Base-by-base conservation (phyloP, 768 basidiomycete species). In the Scleroderma bovista region DNA sequence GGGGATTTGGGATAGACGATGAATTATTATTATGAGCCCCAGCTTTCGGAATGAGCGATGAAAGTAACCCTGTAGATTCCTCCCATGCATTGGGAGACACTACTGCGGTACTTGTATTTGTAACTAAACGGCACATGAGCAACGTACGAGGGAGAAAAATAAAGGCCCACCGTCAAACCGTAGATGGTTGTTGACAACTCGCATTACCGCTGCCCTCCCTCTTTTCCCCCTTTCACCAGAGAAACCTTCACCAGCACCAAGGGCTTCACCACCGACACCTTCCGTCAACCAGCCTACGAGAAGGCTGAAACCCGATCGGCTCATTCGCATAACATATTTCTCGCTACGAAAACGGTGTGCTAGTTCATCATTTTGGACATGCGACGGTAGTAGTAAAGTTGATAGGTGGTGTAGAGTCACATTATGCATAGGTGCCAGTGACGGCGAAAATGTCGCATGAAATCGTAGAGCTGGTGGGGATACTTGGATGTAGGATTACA, bases 241-340 rank as follows among this genome's bases (percentile, higher is more conserved):
- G 59, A 91, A 90, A 0, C 92, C 85, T 45, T 83, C 79, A 8
- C 91, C 84, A 51, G 76, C 72, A 45, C 94, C 94, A 55, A 86
- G 64, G n/a, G 84, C 78, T 65, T 92, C 90, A 49, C 93, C 85
- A 51, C 93, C 83, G 48, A 86, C 75, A 15, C 93, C 93, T 64
- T 97, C 94, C 20, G 92, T 96, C 50, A 98, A 71, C 96, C 96
- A 99, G 26, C 95, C 94, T 2, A 98, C 77, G 8, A 99, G 75
- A 24, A 99, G 80, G 39, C 87, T 80, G 63, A 96, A 95, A 7
- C 93, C 90, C 33, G 93, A 93, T 23, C 90, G 80, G 48, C 88
- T 90, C 81, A 98, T 89, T 37, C 81, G 80, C 46, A 98, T 77
- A 31, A 81, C 79, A 68, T 97, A 99, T 67, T 93, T 93, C 67